Conservation (phyloP, 2,329 filamentous ascomycete species). For the Malbranchea zuffiana region DNA sequence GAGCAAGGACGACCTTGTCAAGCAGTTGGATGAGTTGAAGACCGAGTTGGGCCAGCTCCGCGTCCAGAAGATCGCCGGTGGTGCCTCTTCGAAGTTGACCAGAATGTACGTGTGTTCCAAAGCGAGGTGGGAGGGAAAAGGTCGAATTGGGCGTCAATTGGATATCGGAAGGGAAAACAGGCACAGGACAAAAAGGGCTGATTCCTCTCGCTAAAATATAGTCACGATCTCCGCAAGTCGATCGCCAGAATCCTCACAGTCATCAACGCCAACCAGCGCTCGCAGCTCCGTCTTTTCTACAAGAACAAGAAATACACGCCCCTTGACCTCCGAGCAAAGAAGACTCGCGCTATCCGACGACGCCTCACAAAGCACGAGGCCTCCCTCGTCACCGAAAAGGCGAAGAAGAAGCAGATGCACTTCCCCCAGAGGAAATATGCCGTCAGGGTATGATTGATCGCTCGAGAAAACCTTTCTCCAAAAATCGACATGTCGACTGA, state of each 20-base stretch:
- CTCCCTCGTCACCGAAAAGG: constrained; percentile 75
- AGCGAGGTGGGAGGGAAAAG: constrained; percentile 9
- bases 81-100: constrained; percentile 88
- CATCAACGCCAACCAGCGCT: constrained; percentile 99
- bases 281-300: constrained; percentile 98
- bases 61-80: constrained; percentile 94
- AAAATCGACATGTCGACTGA: neutral
- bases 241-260: constrained; percentile 98
- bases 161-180: neutral
- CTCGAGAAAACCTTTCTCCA: neutral
- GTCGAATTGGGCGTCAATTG: neutral
- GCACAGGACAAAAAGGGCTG: neutral
- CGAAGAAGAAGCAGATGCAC: constrained; percentile 89
- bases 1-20: constrained; percentile 96
- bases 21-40: constrained; percentile 93
- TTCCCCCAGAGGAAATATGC: constrained; percentile 99
- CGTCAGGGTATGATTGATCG: constrained; percentile 67
- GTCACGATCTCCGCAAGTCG: constrained; percentile 98
- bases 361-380: constrained; percentile 87
- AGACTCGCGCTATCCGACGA: constrained; percentile 96
- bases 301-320: constrained; percentile 99
- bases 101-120: constrained; percentile 66
- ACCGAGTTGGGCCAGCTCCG: constrained; percentile 90
- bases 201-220: constrained; percentile 29
- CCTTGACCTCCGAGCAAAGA: constrained; percentile 95